These are phyloP conservation scores for Morella rubra DNA, from an alignment of 306 rosid genomes.

Conservation along the genomic window DNA sequence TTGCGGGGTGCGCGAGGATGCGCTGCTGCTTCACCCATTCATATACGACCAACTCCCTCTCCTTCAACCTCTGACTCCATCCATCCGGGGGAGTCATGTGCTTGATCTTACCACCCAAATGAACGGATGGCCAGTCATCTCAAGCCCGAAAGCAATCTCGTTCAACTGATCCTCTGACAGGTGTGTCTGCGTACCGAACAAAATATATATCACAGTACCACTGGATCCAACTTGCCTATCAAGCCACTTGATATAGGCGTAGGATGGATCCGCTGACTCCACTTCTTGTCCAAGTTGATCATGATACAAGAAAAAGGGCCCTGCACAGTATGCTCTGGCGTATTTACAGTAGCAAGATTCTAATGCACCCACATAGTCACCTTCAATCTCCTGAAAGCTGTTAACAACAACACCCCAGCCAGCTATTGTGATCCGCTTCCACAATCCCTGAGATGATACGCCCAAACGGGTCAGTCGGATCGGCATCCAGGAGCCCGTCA, in stretches of 20 bases:
- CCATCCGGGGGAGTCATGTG: constrained; percentile 21
- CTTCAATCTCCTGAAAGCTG: constrained; percentile 29
- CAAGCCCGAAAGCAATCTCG: constrained; percentile 35
- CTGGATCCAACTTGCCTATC: neutral
- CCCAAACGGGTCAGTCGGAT: neutral
- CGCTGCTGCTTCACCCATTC: constrained; percentile 10
- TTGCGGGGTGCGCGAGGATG: constrained; percentile 19
- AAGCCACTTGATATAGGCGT: constrained; percentile 16
- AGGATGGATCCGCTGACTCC: neutral
- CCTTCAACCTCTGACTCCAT: constrained; percentile 7
- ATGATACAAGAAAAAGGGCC: constrained; percentile 21
- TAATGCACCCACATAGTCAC: constrained; percentile 4
- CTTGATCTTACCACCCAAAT: constrained; percentile 25
- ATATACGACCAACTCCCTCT: constrained; percentile 17
- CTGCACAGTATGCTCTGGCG: constrained; percentile 30
- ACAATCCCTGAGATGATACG: neutral
- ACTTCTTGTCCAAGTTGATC: neutral
- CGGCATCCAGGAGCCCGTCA: neutral
- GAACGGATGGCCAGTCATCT: constrained; percentile 7
- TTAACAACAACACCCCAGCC: constrained; percentile 34
- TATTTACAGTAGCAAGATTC: constrained; percentile 16
- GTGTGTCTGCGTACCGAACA: constrained; percentile 24
- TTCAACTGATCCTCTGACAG: constrained; percentile 23
- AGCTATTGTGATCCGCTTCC: constrained; percentile 20
- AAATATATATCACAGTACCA: constrained; percentile 21